Evolutionary conservation across 2,329 filamentous ascomycete genomes (phyloP), one percentile per base, ranked within the genome.

Genomic region (Trichocomaceae sp.): DNA sequence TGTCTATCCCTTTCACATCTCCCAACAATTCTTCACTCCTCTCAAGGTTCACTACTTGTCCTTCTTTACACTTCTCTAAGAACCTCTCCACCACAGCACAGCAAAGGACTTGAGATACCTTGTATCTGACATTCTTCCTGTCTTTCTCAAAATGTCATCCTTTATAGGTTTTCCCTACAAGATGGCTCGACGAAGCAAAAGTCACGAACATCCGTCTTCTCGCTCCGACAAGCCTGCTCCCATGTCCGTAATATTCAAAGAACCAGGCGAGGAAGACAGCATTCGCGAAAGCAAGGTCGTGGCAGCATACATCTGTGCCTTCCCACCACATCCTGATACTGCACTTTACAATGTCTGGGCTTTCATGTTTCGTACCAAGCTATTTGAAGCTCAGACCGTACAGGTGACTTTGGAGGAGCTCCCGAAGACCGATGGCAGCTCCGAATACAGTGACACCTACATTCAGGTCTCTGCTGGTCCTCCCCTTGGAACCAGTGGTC

Each of bases 321-420:
- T 22, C n/a, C 44, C 51, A 10, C 51, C 51, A 20, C 7, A n/a
- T 5, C 26, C 45, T 4, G 35, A 33, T 9, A 35, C 2, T 23
- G 7, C 42, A 10, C n/a, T 41, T n/a, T 45, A 41, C 45, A 53
- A 53, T n/a, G 44, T 47, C 7, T 53, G 51, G 51, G 35, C 9
- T 1, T 45, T 53, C 5, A 17, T 53, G 2, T 53, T 42, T 3
- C 51, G 51, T 3, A 31, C 47, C 9, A 47, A 47, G 7, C 44
- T 44, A 23, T 47, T 39, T 9, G 22, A 41, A 3, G 19, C 41
- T 17, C 26, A 22, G 39, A 42, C 39, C 17, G 5, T 42, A 17
- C 39, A 42, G 19, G 39, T 42, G 19, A 17, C 42, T 1, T 26
- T 53, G 9, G 37, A 47, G 31, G 33, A n/a, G 15, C 44, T 53